Evolutionary conservation across 257 asterid genomes (phyloP).

Genomic region (Lycium ferocissimum): DNA sequence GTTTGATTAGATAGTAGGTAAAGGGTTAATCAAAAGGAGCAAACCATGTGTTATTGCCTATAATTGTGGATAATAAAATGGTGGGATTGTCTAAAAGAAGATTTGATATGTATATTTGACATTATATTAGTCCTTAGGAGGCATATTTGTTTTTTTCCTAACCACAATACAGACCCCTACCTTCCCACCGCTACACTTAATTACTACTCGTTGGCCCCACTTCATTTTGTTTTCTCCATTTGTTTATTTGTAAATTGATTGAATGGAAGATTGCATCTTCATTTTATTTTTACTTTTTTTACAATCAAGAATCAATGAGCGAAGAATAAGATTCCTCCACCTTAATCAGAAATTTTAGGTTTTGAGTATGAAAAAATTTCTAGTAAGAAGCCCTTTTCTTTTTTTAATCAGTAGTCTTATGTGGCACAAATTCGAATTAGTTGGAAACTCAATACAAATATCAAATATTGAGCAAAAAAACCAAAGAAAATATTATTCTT

Average conservation of each 20-base stretch:
- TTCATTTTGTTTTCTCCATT: constrained; percentile 6
- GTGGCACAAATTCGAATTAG: background rate
- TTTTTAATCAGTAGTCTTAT: too few species aligned
- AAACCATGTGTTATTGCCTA: constrained; percentile 72
- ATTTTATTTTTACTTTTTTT: background rate
- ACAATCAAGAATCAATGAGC: too few species aligned
- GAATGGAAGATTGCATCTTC: background rate
- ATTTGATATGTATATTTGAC: constrained; percentile 50
- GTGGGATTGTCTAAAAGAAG: constrained; percentile 28
- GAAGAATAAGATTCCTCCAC: too few species aligned
- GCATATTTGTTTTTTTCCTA: constrained; percentile 45
- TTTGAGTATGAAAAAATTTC: background rate
- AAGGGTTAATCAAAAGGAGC: constrained; percentile 41
- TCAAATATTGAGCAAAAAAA: background rate
- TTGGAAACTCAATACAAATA: background rate
- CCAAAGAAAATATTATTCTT: background rate
- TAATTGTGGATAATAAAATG: constrained; percentile 41
- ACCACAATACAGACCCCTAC: constrained; percentile 42
- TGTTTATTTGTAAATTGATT: constrained; percentile 7
- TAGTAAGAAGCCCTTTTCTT: too few species aligned
- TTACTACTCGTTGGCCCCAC: background rate
- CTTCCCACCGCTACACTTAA: constrained; percentile 34
- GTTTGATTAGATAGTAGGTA: constrained; percentile 41
- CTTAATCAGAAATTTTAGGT: background rate
- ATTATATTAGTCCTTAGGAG: constrained; percentile 29